Percentiles rank a stretch among this genome's conserved stretches.
These are phyloP conservation scores for Yamadazyma tumulicola DNA, from an alignment of 805 yeast genomes.

Conservation along the genomic window DNA sequence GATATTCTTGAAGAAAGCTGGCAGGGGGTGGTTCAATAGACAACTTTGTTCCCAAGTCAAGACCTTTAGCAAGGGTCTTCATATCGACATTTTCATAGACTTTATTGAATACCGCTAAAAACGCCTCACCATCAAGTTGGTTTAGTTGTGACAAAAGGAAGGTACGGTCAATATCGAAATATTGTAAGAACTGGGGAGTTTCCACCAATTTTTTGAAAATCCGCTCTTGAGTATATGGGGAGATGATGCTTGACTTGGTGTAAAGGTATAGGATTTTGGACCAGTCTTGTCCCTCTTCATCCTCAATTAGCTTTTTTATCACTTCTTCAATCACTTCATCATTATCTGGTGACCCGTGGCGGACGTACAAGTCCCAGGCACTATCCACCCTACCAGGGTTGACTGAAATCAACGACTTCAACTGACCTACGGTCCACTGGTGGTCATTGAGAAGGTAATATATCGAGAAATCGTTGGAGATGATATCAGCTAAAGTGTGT, in stretches of 20 bases:
- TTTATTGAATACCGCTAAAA: conserved; percentile 16
- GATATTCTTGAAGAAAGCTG: not conserved
- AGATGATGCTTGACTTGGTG: conserved; percentile 1
- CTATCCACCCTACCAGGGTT: conserved; percentile 54
- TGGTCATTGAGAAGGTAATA: conserved; percentile 21
- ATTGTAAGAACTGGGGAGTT: conserved; percentile 1
- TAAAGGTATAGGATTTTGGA: conserved; percentile 9
- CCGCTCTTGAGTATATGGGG: no score
- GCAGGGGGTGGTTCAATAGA: not conserved
- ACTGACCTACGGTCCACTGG: conserved; percentile 13
- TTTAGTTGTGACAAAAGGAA: conserved; percentile 12
- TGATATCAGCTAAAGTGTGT: conserved; percentile 16
- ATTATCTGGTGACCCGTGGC: conserved; percentile 18
- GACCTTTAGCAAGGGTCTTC: conserved; percentile 9
- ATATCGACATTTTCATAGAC: conserved; percentile 5
- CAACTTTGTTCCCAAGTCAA: conserved; percentile 3
- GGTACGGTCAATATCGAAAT: conserved; percentile 7
- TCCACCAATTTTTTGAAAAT: conserved; percentile 8
- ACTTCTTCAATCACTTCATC: conserved; percentile 23
- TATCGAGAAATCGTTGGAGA: conserved; percentile 24
- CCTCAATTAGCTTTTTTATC: conserved; percentile 33
- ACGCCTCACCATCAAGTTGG: conserved; percentile 13
- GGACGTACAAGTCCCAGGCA: conserved; percentile 46
- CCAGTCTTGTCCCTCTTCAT: conserved; percentile 24
- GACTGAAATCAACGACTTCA: conserved; percentile 26